A percentile compares a stretch with the other conserved stretches of the same genome.
These are phyloP conservation scores for Aspergillus funiculosus DNA, from an alignment of 495 filamentous ascomycete species.

Conservation along the genomic window DNA sequence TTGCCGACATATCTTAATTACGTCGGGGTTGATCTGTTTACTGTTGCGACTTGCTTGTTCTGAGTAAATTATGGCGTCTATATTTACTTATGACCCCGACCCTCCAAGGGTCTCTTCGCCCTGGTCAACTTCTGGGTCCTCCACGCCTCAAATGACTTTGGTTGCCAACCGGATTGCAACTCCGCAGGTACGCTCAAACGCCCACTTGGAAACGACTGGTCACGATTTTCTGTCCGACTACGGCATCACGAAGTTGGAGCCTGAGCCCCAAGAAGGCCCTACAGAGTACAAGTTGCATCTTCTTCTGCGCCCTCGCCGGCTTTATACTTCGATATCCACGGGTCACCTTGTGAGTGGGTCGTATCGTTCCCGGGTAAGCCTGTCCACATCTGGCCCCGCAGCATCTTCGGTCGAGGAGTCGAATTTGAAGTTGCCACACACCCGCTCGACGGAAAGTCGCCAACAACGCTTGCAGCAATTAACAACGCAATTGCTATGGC, in stretches of 20 bases:
- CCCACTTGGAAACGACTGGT: conserved; percentile 30
- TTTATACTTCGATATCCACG: conserved; percentile 59
- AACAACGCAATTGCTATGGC: conserved; percentile 92
- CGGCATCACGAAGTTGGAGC: conserved; percentile 69
- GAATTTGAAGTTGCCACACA: conserved; percentile 22
- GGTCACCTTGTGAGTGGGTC: conserved; percentile 55
- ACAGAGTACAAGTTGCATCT: conserved; percentile 96
- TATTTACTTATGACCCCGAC: conserved; percentile 91
- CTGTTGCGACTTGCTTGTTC: not conserved
- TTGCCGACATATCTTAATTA: not conserved
- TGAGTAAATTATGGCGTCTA: conserved; percentile 66
- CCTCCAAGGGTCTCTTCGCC: conserved; percentile 84
- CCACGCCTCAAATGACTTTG: conserved; percentile 31
- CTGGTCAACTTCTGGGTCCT: conserved; percentile 59
- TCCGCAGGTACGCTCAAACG: conserved; percentile 26
- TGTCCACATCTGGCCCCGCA: conserved; percentile 21
- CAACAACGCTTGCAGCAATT: conserved; percentile 83
- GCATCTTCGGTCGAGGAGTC: conserved; percentile 23
- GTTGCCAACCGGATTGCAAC: conserved; percentile 18
- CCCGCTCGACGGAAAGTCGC: conserved; percentile 46
- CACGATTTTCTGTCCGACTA: conserved; percentile 57
- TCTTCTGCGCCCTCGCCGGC: conserved; percentile 71
- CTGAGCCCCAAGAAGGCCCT: conserved; percentile 90
- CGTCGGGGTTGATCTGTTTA: not conserved
- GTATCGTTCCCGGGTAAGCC: conserved; percentile 44